These are phyloP conservation scores for Gossypium trilobum DNA, from an alignment of 441 rosid species.

Conservation along the genomic window DNA sequence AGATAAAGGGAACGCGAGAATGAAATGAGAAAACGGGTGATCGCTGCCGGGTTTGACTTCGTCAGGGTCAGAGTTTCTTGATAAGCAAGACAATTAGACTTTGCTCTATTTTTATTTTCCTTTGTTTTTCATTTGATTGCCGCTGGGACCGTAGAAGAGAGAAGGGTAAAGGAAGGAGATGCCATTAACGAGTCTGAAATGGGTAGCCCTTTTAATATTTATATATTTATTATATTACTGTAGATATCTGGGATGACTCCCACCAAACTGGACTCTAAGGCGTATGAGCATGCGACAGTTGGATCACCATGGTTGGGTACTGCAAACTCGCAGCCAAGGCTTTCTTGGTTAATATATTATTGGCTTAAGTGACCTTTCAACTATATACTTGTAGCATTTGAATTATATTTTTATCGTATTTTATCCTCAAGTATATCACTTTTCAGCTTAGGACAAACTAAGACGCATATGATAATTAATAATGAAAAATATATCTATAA, in stretches of 20 bases:
- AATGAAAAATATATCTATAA: not conserved
- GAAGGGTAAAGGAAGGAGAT: conserved; percentile 3
- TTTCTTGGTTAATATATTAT: too few relatives aligned
- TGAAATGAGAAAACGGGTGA: not conserved
- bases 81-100: not conserved
- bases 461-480: too few relatives aligned
- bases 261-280: not conserved
- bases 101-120: not conserved
- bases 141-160: not conserved
- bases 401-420: too few relatives aligned
- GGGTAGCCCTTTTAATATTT: not conserved
- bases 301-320: too few relatives aligned
- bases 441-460: too few relatives aligned
- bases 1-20: not conserved
- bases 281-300: not conserved
- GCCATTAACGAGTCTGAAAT: not conserved
- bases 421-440: too few relatives aligned
- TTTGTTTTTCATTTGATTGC: not conserved
- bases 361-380: too few relatives aligned
- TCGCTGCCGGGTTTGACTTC: conserved; percentile 2
- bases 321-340: too few relatives aligned
- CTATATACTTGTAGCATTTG: too few relatives aligned
- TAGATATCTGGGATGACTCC: not conserved
- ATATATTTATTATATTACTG: not conserved
- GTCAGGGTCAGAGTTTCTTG: conserved; percentile 7